Conservation (phyloP, 73 alveolate genomes). For the Halteria grandinella region DNA sequence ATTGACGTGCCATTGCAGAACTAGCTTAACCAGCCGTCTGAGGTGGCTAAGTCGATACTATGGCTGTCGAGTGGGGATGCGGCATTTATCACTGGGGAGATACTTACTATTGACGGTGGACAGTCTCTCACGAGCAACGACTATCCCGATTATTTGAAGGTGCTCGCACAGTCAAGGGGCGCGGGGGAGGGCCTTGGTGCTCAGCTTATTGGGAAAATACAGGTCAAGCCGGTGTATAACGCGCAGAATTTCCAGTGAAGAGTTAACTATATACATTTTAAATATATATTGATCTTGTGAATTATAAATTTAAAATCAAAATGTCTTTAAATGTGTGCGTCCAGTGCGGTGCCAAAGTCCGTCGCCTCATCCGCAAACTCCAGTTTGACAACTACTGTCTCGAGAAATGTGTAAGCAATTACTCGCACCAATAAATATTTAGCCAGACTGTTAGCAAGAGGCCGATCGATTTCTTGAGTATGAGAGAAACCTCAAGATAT, state of each 20-base stretch:
- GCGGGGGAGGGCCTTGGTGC: constrained; percentile 19
- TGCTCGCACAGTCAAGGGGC: too few species aligned
- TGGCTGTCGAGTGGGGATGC: constrained; percentile 87
- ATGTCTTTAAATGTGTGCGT: constrained; percentile 49
- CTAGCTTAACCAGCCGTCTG: constrained; percentile 55
- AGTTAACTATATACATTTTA: too few species aligned
- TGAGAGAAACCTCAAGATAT: constrained; percentile 33
- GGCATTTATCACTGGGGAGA: constrained; percentile 89
- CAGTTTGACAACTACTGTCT: constrained; percentile 38
- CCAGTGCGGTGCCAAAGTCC: constrained; percentile 32
- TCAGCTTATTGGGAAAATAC: constrained; percentile 3
- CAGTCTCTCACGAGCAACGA: constrained; percentile 42
- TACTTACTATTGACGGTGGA: constrained; percentile 86
- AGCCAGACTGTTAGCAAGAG: constrained; percentile 21
- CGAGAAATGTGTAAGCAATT: constrained; percentile 37
- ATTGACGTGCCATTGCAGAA: constrained; percentile 48
- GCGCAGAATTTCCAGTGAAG: too few species aligned
- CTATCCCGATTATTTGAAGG: too few species aligned
- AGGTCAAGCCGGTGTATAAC: too few species aligned
- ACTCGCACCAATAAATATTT: background rate
- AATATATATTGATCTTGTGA: too few species aligned
- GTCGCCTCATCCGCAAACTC: constrained; percentile 21
- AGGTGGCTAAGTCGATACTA: constrained; percentile 75
- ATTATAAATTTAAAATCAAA: background rate
- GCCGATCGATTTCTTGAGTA: constrained; percentile 36